Evolutionary conservation across 768 basidiomycete genomes (phyloP), one percentile per base, ranked within the genome.

Genomic region (Royoungia palumana): DNA sequence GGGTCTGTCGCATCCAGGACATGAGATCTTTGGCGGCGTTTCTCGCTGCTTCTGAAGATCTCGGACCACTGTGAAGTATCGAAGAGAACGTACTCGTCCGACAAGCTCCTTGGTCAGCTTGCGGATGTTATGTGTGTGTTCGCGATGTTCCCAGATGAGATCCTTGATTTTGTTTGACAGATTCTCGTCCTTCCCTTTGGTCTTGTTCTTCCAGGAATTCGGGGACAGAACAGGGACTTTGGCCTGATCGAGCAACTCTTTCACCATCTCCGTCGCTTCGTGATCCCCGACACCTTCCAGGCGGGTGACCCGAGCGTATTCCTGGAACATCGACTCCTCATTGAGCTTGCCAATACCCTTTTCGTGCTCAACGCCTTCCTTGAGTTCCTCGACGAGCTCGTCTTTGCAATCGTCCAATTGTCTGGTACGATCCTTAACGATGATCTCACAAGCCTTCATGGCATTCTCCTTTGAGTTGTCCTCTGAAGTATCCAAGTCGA

Each of bases 401-500:
- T 69, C 68, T 61, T 82, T 84, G 69, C 93, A 95, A 38, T 85
- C 82, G 37, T 87, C 80, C 40, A 91, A 73, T 59, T 97, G 93
- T 44, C 76, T 76, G 46, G 80, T 79, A 34, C 94, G 88, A 58
- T 91, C 89, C 50, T 79, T 68, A 50, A 94, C 87, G 55, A 97
- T 95, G 57, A 91, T 81, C 54, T 97, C 90, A 67, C 94, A 96
- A 4, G 94, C 91, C 59, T 87, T 87, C 80, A 89, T 86, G 0
- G 94, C 93, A 54, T 94, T 80, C 51, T 79, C 78, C 48, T 72
- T 73, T 27, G 74, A 77, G 53, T 77, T 81, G 14, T 50, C 54
- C 9, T 63, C 63, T 24, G 67, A 63, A n/a, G 79, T 80, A 46
- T 91, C 89, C 28, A 94, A 75, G 56, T 93, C 90, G 66, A 95